phyloP scores from a whole-genome alignment of 1,284 basidiomycete species.

The Hemileia vastatrix region DNA sequence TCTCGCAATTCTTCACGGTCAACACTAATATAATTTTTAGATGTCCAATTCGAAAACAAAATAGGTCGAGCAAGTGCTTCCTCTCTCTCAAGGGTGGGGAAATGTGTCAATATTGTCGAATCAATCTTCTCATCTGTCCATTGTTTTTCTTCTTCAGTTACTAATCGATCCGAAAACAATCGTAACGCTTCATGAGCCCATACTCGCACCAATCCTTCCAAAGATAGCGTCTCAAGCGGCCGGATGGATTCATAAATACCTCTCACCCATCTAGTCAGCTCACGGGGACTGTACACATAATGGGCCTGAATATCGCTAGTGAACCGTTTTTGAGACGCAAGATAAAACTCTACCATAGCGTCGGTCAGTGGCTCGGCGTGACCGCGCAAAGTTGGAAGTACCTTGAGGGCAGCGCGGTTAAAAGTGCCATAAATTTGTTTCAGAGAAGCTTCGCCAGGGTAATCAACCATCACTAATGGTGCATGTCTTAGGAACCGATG shows the following conservation, averaged over 20 bases:
- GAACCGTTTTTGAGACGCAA: conserved; percentile 85
- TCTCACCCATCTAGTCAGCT: conserved; percentile 93
- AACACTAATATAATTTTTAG: conserved; percentile 91
- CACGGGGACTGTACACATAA: conserved; percentile 98
- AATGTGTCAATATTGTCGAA: conserved; percentile 68
- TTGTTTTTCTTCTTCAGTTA: conserved; percentile 73
- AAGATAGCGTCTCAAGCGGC: conserved; percentile 75
- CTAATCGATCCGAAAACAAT: conserved; percentile 94
- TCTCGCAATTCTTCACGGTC: conserved; percentile 85
- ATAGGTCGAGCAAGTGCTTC: conserved; percentile 82
- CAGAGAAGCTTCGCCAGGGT: conserved; percentile 90
- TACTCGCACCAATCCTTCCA: conserved; percentile 88
- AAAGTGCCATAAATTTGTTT: conserved; percentile 99
- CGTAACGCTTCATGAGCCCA: conserved; percentile 98
- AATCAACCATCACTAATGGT: conserved; percentile 99
- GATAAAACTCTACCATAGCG: conserved; percentile 94
- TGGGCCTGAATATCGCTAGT: conserved; percentile 95
- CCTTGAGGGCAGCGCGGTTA: conserved; percentile 89
- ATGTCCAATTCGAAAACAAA: conserved; percentile 98
- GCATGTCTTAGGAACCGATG: conserved; percentile 97
- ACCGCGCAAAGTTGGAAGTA: conserved; percentile 81
- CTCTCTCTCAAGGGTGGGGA: conserved; percentile 77
- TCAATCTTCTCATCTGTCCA: conserved; percentile 97
- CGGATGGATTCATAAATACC: conserved; percentile 95
- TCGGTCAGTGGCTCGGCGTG: conserved; percentile 91